Evolutionary conservation across 2,329 filamentous ascomycete species (phyloP), one percentile per base, ranked within the genome.

Genomic region (Coniella lustricola): DNA sequence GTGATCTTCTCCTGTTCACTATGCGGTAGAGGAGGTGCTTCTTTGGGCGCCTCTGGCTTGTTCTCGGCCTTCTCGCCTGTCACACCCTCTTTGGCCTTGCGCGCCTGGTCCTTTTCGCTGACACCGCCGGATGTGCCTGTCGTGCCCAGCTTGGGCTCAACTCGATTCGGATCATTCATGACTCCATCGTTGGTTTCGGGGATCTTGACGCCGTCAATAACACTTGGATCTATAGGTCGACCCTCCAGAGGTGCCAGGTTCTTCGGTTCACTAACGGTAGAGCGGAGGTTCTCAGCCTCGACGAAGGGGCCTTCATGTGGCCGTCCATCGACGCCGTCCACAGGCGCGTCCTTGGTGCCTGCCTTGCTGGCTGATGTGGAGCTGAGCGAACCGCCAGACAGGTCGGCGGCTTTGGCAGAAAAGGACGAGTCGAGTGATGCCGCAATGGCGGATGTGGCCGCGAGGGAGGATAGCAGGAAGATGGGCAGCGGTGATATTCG

Each of bases 301-400:
- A 90, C 82, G 61, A 81, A 84, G 5, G 93, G 93, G 2, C 93
- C 93, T 17, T 84, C 81, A 63, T 96, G 91, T 40, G 93, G 93
- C 69, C 90, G 93, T 41, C 93, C 93, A 69, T 97, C 93, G 59
- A 86, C 85, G 39, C 90, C 90, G 64, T 97, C 93, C 17, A 96
- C 84, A 0, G 91, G 91, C 48, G 87, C 88, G 70, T 93, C 84
- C 64, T 90, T 90, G 49, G 71, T 75, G 29, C 73, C 71, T 46
- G 67, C 68, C 53, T 67, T 69, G 21, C 59, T 67, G 68, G 40
- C 59, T 7, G 48, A 42, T 16, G 42, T 46, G 16, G 44, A 38
- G 3, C 22, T 29, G 14, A 29, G 25, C 25, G 38, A 43, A 3
- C 54, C 50, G 9, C 58, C 52, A 39, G 43, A 21, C 3, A 25